Conservation (phyloP, 1,284 basidiomycete species). For the Farysia itapuensis region DNA sequence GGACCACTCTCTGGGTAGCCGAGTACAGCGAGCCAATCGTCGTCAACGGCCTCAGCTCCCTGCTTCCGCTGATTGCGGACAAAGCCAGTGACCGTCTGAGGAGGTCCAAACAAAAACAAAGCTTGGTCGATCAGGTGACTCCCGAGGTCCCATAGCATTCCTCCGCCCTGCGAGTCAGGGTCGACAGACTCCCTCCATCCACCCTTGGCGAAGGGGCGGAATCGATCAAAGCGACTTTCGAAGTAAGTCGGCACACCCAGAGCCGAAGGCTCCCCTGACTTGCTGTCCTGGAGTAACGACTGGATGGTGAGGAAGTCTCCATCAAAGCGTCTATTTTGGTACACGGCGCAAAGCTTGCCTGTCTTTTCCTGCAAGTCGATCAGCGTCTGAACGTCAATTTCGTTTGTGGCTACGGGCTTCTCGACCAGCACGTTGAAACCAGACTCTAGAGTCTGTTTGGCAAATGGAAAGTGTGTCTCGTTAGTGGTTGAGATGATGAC, state of each 20-base stretch:
- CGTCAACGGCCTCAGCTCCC: conserved; percentile 43
- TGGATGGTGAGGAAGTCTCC: conserved; percentile 56
- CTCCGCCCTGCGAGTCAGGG: conserved; percentile 47
- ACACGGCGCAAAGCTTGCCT: conserved; percentile 53
- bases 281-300: conserved; percentile 37
- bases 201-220: conserved; percentile 52
- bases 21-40: conserved; percentile 54
- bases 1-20: conserved; percentile 41
- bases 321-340: conserved; percentile 56
- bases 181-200: conserved; percentile 56
- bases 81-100: conserved; percentile 45
- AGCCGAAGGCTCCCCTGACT: conserved; percentile 37
- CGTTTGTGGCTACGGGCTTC: conserved; percentile 50
- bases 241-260: conserved; percentile 51
- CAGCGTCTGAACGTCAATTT: conserved; percentile 37
- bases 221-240: conserved; percentile 55
- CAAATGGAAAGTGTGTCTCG: conserved; percentile 53
- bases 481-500: conserved; percentile 57
- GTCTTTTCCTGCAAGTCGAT: conserved; percentile 31
- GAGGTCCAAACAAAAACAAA: conserved; percentile 52
- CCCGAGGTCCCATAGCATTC: conserved; percentile 57
- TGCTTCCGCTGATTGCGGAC: conserved; percentile 50
- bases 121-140: conserved; percentile 55
- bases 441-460: conserved; percentile 45
- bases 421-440: conserved; percentile 57